Conservation (phyloP, 2,329 filamentous ascomycete species). For the Botrytis elliptica region DNA sequence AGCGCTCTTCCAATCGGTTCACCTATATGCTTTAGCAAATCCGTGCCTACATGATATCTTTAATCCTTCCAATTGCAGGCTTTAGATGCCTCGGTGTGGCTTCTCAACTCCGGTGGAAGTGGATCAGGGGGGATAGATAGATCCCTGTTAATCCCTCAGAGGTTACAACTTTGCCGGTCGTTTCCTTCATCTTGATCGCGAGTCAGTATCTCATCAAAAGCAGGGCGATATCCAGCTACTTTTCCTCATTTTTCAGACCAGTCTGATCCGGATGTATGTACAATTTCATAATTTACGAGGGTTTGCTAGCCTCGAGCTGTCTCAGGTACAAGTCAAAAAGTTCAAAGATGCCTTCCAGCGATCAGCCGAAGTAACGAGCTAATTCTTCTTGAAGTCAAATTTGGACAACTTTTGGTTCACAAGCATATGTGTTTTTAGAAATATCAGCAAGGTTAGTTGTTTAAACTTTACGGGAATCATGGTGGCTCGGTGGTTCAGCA, state of each 20-base stretch:
- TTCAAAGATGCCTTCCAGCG: neutral
- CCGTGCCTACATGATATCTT: constrained; percentile 5
- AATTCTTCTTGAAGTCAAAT: neutral
- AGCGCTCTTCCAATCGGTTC: constrained; percentile 13
- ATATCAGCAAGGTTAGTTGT: neutral
- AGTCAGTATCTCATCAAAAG: neutral
- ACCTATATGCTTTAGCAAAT: neutral
- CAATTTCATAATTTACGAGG: neutral
- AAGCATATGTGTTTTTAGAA: neutral
- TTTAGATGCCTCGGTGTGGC: constrained; percentile 11
- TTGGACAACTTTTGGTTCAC: neutral
- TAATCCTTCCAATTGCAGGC: neutral
- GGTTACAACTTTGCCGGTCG: neutral
- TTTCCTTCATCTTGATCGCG: neutral
- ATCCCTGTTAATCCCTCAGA: constrained; percentile 11
- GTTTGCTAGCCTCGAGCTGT: neutral
- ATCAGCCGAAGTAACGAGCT: constrained; percentile 4
- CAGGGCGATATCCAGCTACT: neutral
- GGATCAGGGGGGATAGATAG: neutral
- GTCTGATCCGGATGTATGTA: neutral
- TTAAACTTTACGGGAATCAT: neutral
- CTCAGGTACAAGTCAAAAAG: neutral
- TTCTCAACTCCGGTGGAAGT: neutral
- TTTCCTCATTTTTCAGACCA: neutral
- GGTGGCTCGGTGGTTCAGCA: neutral